Evolutionary conservation across 495 filamentous ascomycete species (phyloP).

Genomic region (Annulohypoxylon bovei): DNA sequence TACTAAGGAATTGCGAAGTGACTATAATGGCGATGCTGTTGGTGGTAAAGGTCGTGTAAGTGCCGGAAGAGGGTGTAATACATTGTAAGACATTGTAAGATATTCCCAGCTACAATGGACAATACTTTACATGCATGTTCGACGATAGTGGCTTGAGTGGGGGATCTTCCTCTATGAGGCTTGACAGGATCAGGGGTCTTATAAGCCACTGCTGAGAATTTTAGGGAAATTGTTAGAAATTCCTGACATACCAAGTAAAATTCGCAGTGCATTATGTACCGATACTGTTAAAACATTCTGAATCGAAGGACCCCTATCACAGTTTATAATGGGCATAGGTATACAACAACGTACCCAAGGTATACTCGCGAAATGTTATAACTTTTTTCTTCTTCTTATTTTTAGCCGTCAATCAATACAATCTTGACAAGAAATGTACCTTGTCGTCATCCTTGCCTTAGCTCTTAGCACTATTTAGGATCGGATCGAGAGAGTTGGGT

Average conservation of each 20-base stretch:
- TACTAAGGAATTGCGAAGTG: not conserved
- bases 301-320: not conserved
- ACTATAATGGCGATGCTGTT: slow-evolving; percentile 4
- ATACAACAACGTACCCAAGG: not conserved
- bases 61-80: slow-evolving; percentile 15
- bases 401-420: slow-evolving; percentile 6
- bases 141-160: slow-evolving; percentile 5
- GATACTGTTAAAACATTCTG: not conserved
- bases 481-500: slow-evolving; percentile 9
- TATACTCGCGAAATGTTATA: slow-evolving; percentile 22
- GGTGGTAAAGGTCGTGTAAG: slow-evolving; percentile 5
- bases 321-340: not conserved
- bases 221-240: not conserved
- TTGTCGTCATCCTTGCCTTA: slow-evolving; percentile 8
- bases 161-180: slow-evolving; percentile 9
- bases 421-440: slow-evolving; percentile 2
- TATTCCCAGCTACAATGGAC: not conserved
- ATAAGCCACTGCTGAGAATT: not conserved
- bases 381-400: too few relatives aligned
- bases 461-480: not conserved
- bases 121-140: not conserved
- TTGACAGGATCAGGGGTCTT: slow-evolving; percentile 2
- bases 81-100: not conserved
- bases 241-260: not conserved
- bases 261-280: slow-evolving; percentile 14